Base-by-base conservation (phyloP, 257 asterid genomes). In the Capsicum rhomboideum region DNA sequence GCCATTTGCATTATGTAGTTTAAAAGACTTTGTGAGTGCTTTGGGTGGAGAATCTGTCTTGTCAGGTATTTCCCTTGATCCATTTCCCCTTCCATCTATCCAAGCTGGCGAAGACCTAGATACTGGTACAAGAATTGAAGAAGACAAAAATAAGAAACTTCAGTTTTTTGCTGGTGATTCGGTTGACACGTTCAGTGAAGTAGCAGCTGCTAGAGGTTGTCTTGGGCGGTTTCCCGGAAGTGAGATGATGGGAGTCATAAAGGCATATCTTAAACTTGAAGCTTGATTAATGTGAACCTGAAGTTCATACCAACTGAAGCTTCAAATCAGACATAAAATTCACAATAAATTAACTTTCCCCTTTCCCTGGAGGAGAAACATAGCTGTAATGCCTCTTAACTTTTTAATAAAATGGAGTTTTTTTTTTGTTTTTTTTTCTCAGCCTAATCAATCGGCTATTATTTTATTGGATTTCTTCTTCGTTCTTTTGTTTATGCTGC, bases 201-300 rank as follows among this genome's bases (percentile, higher is more conserved):
- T 97, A 80, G 93, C 96, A 52, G 98, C 98, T 26, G 96, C 97
- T 59, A 88, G 94, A 86, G 98, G 98, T 55, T 87, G 90, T 80
- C 98, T 95, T 74, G 98, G 98, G 67, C 85, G 99, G 75, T 97
- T 97, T 85, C 87, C 93, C 64, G 98, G 98, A 40, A 90, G 96
- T 83, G 98, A 95, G 87, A 93, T 95, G 98, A 97, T 97, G 98
- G 96, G 92, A 84, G 88, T 97, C 83, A 93, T 97, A 49, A 97
- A 91, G 88, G 87, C 91, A 6, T 93, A 85, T 90, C 88, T 96
- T 52, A 88, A 89, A 81, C 88, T 93, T 44, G 86, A 86, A 88
- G 20, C 7, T 10, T 50, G 79, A 82, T 71, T 44, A 46, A 53
- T 75, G 64, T 40, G 66, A 9, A n/a, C 26, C 50, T 17, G 26